These are phyloP conservation scores for Pythium apleroticum DNA, from an alignment of 352 stramenopile species.

Conservation along the genomic window DNA sequence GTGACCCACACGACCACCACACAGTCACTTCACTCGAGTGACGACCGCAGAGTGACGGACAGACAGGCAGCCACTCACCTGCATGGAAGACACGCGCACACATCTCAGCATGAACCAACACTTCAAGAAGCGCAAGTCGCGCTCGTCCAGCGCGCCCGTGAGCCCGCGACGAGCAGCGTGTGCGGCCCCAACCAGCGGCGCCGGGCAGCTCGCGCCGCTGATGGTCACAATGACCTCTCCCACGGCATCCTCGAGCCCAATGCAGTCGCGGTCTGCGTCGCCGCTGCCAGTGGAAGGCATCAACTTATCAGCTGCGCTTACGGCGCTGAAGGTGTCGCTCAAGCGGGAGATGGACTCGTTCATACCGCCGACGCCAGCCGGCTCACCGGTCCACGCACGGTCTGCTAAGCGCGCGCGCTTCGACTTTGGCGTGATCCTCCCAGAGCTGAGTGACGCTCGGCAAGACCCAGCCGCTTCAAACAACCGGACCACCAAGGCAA, in stretches of 20 bases:
- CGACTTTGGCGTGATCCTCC: slow-evolving; percentile 36
- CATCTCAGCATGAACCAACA: slow-evolving; percentile 47
- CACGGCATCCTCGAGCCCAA: slow-evolving; percentile 19
- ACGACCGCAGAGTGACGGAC: neutral
- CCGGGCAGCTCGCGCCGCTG: slow-evolving; percentile 11
- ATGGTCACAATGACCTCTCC: slow-evolving; percentile 11
- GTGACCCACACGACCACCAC: neutral
- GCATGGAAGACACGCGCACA: slow-evolving; percentile 8
- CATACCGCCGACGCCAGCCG: slow-evolving; percentile 64
- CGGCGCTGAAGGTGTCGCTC: slow-evolving; percentile 70
- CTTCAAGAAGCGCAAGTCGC: slow-evolving; percentile 72
- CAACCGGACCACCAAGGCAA: slow-evolving; percentile 32
- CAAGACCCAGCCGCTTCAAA: neutral
- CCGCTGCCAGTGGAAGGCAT: slow-evolving; percentile 34
- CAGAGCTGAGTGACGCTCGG: slow-evolving; percentile 30
- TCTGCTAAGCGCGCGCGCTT: slow-evolving; percentile 60
- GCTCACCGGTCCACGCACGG: slow-evolving; percentile 54
- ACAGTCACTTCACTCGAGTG: neutral
- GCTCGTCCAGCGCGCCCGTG: slow-evolving; percentile 28
- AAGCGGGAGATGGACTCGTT: slow-evolving; percentile 74
- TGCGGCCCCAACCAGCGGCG: slow-evolving; percentile 9
- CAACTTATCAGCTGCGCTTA: slow-evolving; percentile 58
- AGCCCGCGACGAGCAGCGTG: slow-evolving; percentile 17
- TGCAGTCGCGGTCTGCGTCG: neutral
- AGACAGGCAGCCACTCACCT: neutral